phyloP scores from a whole-genome alignment of 129 eudicot genomes.

The Flaveria robusta region DNA sequence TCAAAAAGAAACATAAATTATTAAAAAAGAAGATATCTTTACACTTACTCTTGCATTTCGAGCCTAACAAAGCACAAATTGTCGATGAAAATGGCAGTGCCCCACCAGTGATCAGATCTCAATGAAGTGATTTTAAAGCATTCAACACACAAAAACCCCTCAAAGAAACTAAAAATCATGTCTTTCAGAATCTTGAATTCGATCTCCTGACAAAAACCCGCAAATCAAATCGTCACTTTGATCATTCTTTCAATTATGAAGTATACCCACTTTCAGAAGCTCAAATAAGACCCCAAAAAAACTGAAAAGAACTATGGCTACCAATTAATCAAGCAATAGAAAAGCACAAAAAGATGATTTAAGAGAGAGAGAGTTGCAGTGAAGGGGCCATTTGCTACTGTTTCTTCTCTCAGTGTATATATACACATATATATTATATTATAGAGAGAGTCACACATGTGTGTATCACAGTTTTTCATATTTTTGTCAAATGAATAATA shows the following conservation, averaged over 20 bases:
- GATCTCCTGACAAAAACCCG: conserved; percentile 41
- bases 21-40: conserved; percentile 39
- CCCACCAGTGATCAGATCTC: conserved; percentile 77
- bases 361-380: background rate
- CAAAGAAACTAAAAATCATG: conserved; percentile 44
- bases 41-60: conserved; percentile 53
- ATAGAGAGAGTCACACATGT: conserved; percentile 22
- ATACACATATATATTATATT: background rate
- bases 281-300: conserved; percentile 13
- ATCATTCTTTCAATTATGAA: conserved; percentile 22
- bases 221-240: background rate
- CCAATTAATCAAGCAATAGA: conserved; percentile 26
- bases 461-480: conserved; percentile 41
- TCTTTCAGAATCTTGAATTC: conserved; percentile 49
- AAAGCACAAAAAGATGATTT: conserved; percentile 40
- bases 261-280: conserved; percentile 10
- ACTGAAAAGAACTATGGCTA: conserved; percentile 1
- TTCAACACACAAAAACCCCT: conserved; percentile 36
- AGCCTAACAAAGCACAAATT: conserved; percentile 49
- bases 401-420: conserved; percentile 2
- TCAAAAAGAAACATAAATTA: conserved; percentile 32
- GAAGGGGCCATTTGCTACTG: background rate
- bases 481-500: conserved; percentile 31
- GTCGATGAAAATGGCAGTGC: conserved; percentile 45
- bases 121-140: conserved; percentile 66